Conservation (phyloP, 169 alveolate species). For the Plasmodium reichenowi region DNA sequence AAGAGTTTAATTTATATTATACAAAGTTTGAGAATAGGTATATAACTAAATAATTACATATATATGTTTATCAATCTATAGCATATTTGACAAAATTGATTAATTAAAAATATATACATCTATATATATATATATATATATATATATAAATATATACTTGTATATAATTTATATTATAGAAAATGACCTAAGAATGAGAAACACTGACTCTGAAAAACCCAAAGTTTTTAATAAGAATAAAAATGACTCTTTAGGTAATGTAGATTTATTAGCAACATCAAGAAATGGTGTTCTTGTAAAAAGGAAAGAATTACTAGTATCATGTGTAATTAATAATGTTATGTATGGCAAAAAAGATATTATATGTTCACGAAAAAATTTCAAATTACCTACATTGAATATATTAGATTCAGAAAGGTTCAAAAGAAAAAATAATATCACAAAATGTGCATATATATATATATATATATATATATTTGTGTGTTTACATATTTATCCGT, state of each 20-base stretch:
- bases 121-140: not conserved
- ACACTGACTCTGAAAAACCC: conserved; percentile 27
- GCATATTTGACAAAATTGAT: no score
- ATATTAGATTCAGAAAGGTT: conserved; percentile 75
- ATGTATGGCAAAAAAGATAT: conserved; percentile 55
- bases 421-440: not conserved
- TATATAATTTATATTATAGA: conserved; percentile 12
- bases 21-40: conserved; percentile 76
- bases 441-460: not conserved
- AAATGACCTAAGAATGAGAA: conserved; percentile 49
- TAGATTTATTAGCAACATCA: conserved; percentile 69
- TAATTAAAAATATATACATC: not conserved
- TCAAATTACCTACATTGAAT: conserved; percentile 51
- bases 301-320: conserved; percentile 38
- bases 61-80: no score
- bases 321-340: conserved; percentile 67
- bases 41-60: not conserved
- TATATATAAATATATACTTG: not conserved
- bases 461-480: conserved; percentile 7
- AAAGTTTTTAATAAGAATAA: conserved; percentile 75
- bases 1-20: conserved; percentile 72
- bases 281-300: conserved; percentile 65
- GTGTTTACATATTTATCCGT: not conserved
- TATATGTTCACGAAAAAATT: conserved; percentile 9
- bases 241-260: conserved; percentile 69